Evolutionary conservation across 768 basidiomycete species (phyloP).

Genomic region (Saitozyma sp.): DNA sequence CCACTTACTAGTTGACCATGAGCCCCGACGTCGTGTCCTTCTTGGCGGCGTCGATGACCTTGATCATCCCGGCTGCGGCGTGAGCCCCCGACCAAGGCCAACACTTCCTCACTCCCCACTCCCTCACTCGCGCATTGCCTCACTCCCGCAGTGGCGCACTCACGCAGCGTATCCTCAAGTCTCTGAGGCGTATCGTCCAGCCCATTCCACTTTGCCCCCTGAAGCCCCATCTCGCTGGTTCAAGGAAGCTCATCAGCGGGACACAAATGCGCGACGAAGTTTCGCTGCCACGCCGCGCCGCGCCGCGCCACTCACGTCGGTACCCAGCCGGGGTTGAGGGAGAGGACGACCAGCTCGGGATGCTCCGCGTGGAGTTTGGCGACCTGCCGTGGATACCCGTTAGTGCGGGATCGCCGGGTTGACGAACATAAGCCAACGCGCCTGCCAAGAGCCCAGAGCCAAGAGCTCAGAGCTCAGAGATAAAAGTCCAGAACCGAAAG

Average conservation of each 20-base stretch:
- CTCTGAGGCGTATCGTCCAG: constrained; percentile 7
- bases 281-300: neutral
- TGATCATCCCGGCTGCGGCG: neutral
- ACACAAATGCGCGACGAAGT: neutral
- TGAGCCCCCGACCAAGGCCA: neutral
- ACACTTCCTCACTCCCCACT: too few species aligned
- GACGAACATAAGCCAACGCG: too few species aligned
- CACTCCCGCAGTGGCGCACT: neutral
- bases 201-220: constrained; percentile 7
- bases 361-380: constrained; percentile 18
- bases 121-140: neutral
- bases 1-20: neutral
- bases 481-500: too few species aligned
- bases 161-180: neutral
- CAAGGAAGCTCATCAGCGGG: too few species aligned
- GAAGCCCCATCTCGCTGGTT: constrained; percentile 13
- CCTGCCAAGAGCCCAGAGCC: too few species aligned
- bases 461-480: too few species aligned
- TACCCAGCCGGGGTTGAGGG: constrained; percentile 23
- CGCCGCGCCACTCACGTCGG: constrained; percentile 16
- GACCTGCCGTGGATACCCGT: neutral
- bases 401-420: too few species aligned
- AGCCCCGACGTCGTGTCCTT: neutral
- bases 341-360: constrained; percentile 13
- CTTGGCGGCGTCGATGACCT: neutral